Base-by-base conservation (phyloP, 768 basidiomycete genomes). In the Neoboletus magnificus region DNA sequence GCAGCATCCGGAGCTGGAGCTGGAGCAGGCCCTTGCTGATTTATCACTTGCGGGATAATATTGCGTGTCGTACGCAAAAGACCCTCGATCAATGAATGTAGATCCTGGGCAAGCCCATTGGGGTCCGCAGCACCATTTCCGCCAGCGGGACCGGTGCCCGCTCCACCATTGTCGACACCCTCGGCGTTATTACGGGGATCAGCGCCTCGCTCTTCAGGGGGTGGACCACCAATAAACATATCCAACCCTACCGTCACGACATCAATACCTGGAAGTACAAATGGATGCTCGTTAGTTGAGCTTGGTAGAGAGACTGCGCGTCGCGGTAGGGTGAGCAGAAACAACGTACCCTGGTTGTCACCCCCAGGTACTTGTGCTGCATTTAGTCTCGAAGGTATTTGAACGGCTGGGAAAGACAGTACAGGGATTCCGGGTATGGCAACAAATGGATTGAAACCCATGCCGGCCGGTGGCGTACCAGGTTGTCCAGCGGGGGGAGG, bases 201-300 rank as follows among this genome's bases (percentile, higher is more conserved):
- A 4, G 16, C 60, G 22, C 43, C 64, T 20, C 42, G 43, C 23
- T 51, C 59, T 37, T 42, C 61, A 16, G 53, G 56, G 4, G 55
- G 58, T 13, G 62, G 51, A 39, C 60, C 62, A 42, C 60, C 65
- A 10, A 75, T 57, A 52, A 75, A 69, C 64, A 77, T 71, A 52
- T 77, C 76, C 29, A 77, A 58, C n/a, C 76, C 76, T 48, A 77
- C 71, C 20, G 76, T 75, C 25, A 77, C 4, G 6, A 74, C 55
- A 41, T 70, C 69, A 1, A 63, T 48, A 50, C 53, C 70, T 58
- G 27, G 13, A 41, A 27, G 42, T 5, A 9, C 33, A 55, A 58
- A 54, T 0, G 48, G 5, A 40, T 47, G 25, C 59, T 62, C 62
- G 27, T 69, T 50, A 54, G 62, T 56, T 25, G 54, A 67, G 55